These are phyloP conservation scores for Gnomoniopsis smithogilvyi DNA, from an alignment of 2,329 filamentous ascomycete species.

Conservation along the genomic window DNA sequence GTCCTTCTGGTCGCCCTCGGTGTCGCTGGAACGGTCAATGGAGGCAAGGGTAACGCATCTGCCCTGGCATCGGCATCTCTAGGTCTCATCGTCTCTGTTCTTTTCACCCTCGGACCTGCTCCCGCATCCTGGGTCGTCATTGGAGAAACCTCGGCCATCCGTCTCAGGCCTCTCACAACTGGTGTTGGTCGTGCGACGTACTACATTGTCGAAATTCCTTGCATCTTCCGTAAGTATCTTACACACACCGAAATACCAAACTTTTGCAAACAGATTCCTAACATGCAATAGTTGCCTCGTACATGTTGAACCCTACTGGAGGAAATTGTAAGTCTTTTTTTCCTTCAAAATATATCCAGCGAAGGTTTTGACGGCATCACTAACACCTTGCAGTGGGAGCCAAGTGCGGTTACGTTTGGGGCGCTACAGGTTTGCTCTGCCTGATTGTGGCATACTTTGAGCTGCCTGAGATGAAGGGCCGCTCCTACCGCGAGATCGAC, in stretches of 20 bases:
- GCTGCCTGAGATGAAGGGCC: conserved; percentile 55
- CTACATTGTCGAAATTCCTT: conserved; percentile 64
- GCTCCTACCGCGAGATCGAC: conserved; percentile 60
- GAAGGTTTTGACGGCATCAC: conserved; percentile 12
- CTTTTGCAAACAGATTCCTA: background rate
- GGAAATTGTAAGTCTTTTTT: conserved; percentile 15
- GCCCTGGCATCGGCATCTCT: conserved; percentile 57
- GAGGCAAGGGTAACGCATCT: conserved; percentile 29
- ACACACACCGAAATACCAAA: background rate
- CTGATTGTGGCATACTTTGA: conserved; percentile 44
- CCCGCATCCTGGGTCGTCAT: conserved; percentile 67
- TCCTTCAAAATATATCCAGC: background rate
- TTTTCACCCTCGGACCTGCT: conserved; percentile 61
- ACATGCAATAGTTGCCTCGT: conserved; percentile 37
- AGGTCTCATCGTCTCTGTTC: conserved; percentile 62
- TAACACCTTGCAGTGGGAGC: conserved; percentile 39
- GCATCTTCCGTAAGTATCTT: conserved; percentile 49
- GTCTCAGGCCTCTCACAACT: conserved; percentile 61
- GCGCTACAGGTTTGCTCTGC: conserved; percentile 54
- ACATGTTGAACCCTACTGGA: conserved; percentile 57
- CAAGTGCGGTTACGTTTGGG: conserved; percentile 60
- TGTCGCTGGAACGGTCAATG: conserved; percentile 50
- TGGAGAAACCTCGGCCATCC: conserved; percentile 62
- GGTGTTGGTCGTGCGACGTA: conserved; percentile 61
- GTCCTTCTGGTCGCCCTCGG: conserved; percentile 55